Conservation (phyloP, 371 early-diverging fungal species). For the Racocetra persica region DNA sequence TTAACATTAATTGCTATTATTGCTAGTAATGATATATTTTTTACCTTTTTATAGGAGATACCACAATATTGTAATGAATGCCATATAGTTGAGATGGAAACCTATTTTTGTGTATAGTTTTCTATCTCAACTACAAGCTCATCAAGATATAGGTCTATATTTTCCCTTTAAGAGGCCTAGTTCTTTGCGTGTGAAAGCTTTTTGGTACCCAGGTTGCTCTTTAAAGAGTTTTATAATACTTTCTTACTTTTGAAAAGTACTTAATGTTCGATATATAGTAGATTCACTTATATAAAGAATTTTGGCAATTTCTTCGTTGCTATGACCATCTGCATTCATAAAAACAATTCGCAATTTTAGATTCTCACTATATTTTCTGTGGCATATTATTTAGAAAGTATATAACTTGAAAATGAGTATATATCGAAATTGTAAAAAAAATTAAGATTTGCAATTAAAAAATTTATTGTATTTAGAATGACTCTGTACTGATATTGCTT, state of each 20-base stretch:
- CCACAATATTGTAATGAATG: constrained; percentile 17
- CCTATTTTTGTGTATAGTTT: neutral
- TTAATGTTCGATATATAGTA: neutral
- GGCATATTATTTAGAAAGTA: neutral
- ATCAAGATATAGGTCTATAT: neutral
- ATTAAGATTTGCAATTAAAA: no score
- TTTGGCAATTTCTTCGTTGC: no score
- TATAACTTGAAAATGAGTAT: no score
- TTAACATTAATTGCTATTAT: no score
- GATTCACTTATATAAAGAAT: no score
- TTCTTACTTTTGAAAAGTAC: neutral
- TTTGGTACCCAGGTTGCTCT: no score
- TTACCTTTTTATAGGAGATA: constrained; percentile 23
- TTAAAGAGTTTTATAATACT: neutral
- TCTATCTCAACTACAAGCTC: neutral
- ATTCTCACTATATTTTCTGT: neutral
- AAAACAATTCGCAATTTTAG: neutral
- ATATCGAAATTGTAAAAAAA: no score
- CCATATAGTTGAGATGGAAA: neutral
- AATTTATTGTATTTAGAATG: no score
- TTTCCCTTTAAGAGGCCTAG: neutral
- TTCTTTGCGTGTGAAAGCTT: no score
- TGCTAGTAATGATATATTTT: no score
- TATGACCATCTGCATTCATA: neutral
- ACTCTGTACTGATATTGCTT: no score